Percentiles rank a stretch among this genome's conserved stretches.
These are phyloP conservation scores for Calamus simplicifolius DNA, from an alignment of 176 grass and related monocot genomes.

Conservation along the genomic window DNA sequence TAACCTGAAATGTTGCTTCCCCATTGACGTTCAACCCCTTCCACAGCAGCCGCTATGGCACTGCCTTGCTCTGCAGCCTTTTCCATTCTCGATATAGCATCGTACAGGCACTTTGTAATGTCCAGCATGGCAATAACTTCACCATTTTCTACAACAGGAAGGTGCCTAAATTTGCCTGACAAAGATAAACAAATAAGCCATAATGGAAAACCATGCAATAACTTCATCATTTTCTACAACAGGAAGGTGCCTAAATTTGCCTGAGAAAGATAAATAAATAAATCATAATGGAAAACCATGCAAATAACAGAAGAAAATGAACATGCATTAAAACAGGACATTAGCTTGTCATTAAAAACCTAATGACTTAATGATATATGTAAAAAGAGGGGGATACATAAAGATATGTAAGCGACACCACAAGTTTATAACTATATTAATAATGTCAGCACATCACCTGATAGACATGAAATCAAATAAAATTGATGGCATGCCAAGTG, in stretches of 20 bases:
- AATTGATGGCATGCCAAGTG: too few relatives aligned
- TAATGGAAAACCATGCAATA: conserved; percentile 53
- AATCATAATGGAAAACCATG: conserved; percentile 14
- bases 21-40: conserved; percentile 81
- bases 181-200: conserved; percentile 22
- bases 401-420: too few relatives aligned
- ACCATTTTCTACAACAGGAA: conserved; percentile 96
- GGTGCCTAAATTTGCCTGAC: conserved; percentile 97
- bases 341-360: too few relatives aligned
- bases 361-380: too few relatives aligned
- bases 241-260: conserved; percentile 98
- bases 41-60: conserved; percentile 90
- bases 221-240: conserved; percentile 99
- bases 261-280: conserved; percentile 35
- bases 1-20: conserved; percentile 80
- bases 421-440: too few relatives aligned
- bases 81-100: conserved; percentile 91
- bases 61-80: conserved; percentile 93
- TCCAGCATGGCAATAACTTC: conserved; percentile 99
- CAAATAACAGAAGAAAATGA: background rate
- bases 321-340: too few relatives aligned
- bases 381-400: too few relatives aligned
- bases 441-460: too few relatives aligned
- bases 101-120: conserved; percentile 95
- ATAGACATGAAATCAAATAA: too few relatives aligned